A percentile compares a stretch with the other conserved stretches of the same genome.
phyloP scores from a whole-genome alignment of 2,329 filamentous ascomycete species.

The Phialophora tarda region DNA sequence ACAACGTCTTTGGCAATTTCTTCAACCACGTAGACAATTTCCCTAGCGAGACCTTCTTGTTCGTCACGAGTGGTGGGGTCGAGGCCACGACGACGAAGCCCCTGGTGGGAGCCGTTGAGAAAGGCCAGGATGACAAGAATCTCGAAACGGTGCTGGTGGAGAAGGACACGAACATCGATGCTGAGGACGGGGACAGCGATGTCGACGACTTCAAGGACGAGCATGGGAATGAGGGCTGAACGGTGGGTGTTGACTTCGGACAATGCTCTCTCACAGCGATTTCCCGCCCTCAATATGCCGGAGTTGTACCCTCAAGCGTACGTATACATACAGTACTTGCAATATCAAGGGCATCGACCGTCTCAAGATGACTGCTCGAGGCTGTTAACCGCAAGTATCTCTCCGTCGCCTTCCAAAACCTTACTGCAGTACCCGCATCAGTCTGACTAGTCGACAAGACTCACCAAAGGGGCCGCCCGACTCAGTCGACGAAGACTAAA shows the following conservation, averaged over 20 bases:
- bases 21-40: slow-evolving; percentile 81
- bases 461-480: too few species aligned
- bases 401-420: too few species aligned
- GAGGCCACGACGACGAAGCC: slow-evolving; percentile 60
- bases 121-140: slow-evolving; percentile 5
- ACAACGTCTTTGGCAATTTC: slow-evolving; percentile 81
- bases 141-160: slow-evolving; percentile 11
- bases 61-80: slow-evolving; percentile 72
- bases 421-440: too few species aligned
- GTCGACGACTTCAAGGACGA: slow-evolving; percentile 36
- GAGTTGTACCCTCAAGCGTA: too few species aligned
- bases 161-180: slow-evolving; percentile 26
- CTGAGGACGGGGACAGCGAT: slow-evolving; percentile 36
- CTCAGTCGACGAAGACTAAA: too few species aligned
- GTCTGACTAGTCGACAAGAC: too few species aligned
- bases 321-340: too few species aligned
- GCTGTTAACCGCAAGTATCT: too few species aligned
- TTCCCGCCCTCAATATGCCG: too few species aligned
- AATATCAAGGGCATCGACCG: too few species aligned
- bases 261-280: too few species aligned
- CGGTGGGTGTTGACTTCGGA: not conserved
- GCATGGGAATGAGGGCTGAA: slow-evolving; percentile 39
- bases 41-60: slow-evolving; percentile 73
- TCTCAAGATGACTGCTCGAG: too few species aligned
- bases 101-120: slow-evolving; percentile 19